Base-by-base conservation (phyloP, 148 eudicot species). In the Arctostaphylos glauca region DNA sequence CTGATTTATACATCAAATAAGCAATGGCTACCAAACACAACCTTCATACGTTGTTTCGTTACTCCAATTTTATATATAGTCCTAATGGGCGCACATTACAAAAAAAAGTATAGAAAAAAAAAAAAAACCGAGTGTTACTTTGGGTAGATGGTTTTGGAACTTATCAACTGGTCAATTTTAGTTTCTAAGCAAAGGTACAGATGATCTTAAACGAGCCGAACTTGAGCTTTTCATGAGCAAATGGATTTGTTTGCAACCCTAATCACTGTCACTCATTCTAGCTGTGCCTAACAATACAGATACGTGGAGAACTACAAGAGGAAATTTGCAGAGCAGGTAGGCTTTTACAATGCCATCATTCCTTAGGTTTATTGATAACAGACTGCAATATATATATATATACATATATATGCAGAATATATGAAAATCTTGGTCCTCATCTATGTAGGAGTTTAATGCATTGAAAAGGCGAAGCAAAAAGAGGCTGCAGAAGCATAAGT, bases 321-420 rank as follows among this genome's bases (percentile, higher is more conserved):
- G 82, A 89, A 93, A 88, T 92, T 81, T 23, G 91, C 97, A 52
- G 95, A 92, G 73, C 92, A 92, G 97, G 98, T 94, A 92, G 56
- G 48, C 25, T 38, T 31, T 31, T 53, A 25, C 66, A 13, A 16
- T 83, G 53, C 52, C 53, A 74, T 64, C 72, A 50, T 78, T 25
- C 56, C 31, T 79, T 44, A 74, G 16, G 38, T 31, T 43, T 53
- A 15, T 23, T 23, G 18, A 73, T 23, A 31, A 54, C 25, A 55
- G 4, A 8, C 49, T 55, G 31, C 44, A 38, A 41, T 41, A 70
- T 12, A 68, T 53, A 53, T 55, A 9, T 31, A 31, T 1, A 68
- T 84, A 67, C 44, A 76, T 25, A 12, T 31, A 16, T 66, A 31
- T 31, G 38, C 38, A 31, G 38, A 0, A 31, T 31, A 31, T 31